Base-by-base conservation (phyloP, 2,329 filamentous ascomycete species). In the Orbilia ellipsospora region DNA sequence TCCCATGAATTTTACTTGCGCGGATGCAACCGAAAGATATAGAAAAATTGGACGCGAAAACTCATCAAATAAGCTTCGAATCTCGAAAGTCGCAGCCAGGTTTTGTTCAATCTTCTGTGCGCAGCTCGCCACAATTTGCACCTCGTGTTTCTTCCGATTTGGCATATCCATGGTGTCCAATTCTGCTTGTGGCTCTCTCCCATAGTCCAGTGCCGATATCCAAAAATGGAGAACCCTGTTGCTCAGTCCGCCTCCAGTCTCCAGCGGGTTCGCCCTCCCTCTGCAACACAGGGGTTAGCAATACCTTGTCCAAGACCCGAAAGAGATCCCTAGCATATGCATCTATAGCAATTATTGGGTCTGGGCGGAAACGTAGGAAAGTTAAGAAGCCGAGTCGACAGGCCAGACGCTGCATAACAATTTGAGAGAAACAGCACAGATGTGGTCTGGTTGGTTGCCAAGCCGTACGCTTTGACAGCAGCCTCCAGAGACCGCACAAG, bases 11-110 rank as follows among this genome's bases (percentile, higher is more conserved):
- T 23, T 23, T 23, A 23, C 31, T 36, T 36, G 4, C 15, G 52
- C 16, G 63, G 64, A 55, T 28, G 18, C 57, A 64, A 45, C 63
- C 31, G 44, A 51, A 56, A 64, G 70, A 75, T 75, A 75, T 75
- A 75, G 44, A 52, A 57, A 60, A 36, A 31, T 40, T 26, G 4
- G 20, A 50, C 36, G 45, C 12, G 12, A 42, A 44, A 23, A 64
- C 13, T 1, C 28, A 45, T 54, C 45, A 52, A 51, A 69, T 56
- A 54, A 56, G 42, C 45, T 64, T 59, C 52, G 31, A n/a, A n/a
- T 23, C 28, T 16, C 65, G 4, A 44, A 45, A 40, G 23, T 28
- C 5, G 44, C 13, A 31, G 52, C 54, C 54, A 44, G 20, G n/a
- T 48, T 48, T 52, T 18, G 23, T 23, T 4, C 23, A 45, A 42